Percentiles rank a stretch among this genome's conserved stretches.
phyloP scores from a whole-genome alignment of 331 rosid genomes.

The Quercus phellos region DNA sequence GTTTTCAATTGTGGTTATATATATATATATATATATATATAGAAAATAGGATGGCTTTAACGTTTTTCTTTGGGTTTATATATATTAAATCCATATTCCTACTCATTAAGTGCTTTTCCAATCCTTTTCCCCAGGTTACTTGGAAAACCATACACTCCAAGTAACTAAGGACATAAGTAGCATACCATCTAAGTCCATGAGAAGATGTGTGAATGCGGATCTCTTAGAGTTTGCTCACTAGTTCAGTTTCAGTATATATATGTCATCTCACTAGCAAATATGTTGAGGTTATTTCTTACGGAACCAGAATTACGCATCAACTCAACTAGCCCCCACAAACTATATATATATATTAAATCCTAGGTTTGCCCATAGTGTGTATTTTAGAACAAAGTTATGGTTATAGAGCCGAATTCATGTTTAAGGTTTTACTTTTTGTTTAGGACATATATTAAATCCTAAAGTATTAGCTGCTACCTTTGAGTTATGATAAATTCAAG shows the following conservation, averaged over 20 bases:
- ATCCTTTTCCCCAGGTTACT: conserved; percentile 56
- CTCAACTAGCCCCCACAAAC: conserved; percentile 67
- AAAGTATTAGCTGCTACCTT: too few species aligned
- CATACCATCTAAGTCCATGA: conserved; percentile 72
- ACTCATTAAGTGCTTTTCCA: conserved; percentile 49
- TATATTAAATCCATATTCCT: conserved; percentile 24
- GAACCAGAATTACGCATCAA: conserved; percentile 41
- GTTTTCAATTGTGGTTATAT: too few species aligned
- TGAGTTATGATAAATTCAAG: too few species aligned
- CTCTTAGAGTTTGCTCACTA: conserved; percentile 46
- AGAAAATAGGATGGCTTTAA: too few species aligned
- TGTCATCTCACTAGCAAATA: conserved; percentile 21
- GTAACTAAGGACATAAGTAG: conserved; percentile 55
- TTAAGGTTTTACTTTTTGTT: too few species aligned
- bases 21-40: too few species aligned
- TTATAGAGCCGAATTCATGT: too few species aligned
- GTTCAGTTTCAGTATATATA: conserved; percentile 30
- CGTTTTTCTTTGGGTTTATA: too few species aligned
- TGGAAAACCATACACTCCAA: conserved; percentile 79
- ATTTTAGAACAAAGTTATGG: too few species aligned
- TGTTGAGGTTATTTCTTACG: conserved; percentile 23
- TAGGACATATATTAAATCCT: too few species aligned
- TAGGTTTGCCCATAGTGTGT: too few species aligned
- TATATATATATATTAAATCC: conserved; percentile 14
- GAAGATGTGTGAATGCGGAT: conserved; percentile 38